Evolutionary conservation across 768 basidiomycete genomes (phyloP).

Genomic region (Naganishia kalamii): DNA sequence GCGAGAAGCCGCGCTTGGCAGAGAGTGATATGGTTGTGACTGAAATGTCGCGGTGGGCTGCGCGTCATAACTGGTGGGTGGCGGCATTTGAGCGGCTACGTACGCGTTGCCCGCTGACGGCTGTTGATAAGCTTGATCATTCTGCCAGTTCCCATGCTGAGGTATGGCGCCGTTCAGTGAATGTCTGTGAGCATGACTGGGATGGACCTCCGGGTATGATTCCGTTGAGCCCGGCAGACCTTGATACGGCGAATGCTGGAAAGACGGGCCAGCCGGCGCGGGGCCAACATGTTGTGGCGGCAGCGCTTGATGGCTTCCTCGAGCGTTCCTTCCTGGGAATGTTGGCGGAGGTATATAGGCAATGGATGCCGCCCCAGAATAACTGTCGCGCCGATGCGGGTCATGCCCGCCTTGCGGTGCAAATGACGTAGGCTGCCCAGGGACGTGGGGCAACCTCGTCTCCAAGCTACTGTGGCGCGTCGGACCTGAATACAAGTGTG

Average conservation of each 20-base stretch:
- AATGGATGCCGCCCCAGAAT: neutral
- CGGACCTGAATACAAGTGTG: neutral
- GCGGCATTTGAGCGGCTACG: neutral
- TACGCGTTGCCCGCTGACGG: neutral
- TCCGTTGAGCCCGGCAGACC: neutral
- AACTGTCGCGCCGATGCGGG: neutral
- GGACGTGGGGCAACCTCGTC: neutral
- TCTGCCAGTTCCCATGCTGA: slow-evolving; percentile 13
- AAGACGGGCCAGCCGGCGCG: neutral
- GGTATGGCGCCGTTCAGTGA: slow-evolving; percentile 18
- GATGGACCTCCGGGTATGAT: neutral
- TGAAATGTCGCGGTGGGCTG: neutral
- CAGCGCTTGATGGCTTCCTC: neutral
- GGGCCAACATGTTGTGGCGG: neutral
- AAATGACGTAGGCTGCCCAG: neutral
- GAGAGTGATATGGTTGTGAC: neutral
- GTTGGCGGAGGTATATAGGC: slow-evolving; percentile 9
- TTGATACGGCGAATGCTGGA: neutral
- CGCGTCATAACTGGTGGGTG: neutral
- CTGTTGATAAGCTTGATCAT: neutral
- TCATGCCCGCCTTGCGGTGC: neutral
- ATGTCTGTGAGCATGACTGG: slow-evolving; percentile 5
- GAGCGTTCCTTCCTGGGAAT: neutral
- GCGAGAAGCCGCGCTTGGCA: neutral
- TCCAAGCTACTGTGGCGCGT: slow-evolving; percentile 13